Base-by-base conservation (phyloP, 73 alveolate genomes). In the Paramecium bursaria region DNA sequence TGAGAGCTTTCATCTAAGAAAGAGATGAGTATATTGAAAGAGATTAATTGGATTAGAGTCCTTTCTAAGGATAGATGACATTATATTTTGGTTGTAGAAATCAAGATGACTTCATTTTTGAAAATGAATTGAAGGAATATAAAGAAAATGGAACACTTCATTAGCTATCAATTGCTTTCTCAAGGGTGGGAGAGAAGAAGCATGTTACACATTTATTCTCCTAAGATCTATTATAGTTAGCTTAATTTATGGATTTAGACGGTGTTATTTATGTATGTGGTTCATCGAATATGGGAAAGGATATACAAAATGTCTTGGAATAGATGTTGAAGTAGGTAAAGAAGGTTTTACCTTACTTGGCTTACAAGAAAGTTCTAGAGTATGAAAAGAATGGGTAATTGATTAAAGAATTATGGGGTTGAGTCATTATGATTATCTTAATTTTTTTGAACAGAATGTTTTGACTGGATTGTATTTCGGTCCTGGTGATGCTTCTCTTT, bases 1-100 rank as follows among this genome's bases (percentile, higher is more conserved):
- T 86, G 86, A 89, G 92, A 74, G 87, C 95, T 31, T 89, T 92
- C 75, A 85, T 92, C 26, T 51, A 92, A 52, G 97, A 92, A 79
- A 88, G 88, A 23, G 52, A 50, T 53, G 74, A 79, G 17, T 73
- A 44, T 42, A 52, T 85, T 46, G 88, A 88, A 35, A 33, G 77
- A 46, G 75, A 80, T 15, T 29, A 75, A 48, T 51, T 46, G 44
- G 80, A 19, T 73, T 80, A 91, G 75, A 85, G 91, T 26, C 88
- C 90, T 50, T 75, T 26, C 33, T 49, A 53, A 42, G 85, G 89
- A 29, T 73, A 67, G 1, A 31, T 48, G 30, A 50, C 31, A 42
- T 35, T 91, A 57, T 88, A 82, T 67, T 91, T 88, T 75, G 94
- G 96, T 3, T 75, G 93, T 26, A 91, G 61, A 74, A 88, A 86